Evolutionary conservation across 306 rosid species (phyloP), one percentile per base, ranked within the genome.

Genomic region (Boehmeria nivea): DNA sequence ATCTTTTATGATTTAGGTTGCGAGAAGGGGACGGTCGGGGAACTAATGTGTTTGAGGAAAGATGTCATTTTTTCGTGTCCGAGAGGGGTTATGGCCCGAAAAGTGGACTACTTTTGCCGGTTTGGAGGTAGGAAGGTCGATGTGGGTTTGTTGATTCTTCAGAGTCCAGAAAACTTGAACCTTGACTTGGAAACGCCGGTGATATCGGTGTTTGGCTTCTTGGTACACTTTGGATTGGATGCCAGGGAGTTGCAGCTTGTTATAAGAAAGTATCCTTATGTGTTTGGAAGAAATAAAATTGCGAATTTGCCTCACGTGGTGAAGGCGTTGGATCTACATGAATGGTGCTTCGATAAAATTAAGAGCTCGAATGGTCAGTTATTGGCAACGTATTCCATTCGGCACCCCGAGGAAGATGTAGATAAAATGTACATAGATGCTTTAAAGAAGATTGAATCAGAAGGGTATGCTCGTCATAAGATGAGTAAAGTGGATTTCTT

Each of bases 281-380:
- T 37, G 14, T 59, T 83, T 45, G 95, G 95, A 54, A 79, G 80
- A 45, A 84, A 70, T 38, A 70, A 62, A 42, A 79, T 81, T 84
- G 76, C 58, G 42, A 81, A 87, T 75, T 50, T 87, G 61, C 95
- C 95, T 44, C 57, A 75, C 69, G 63, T 75, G 31, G 69, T 79
- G 83, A 87, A 68, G 60, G 89, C 94, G 62, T 63, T 87, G 81
- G 60, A 78, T 77, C 77, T 87, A 47, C 73, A 68, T 23, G 77
- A 67, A 45, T 87, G 95, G 89, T 85, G 83, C 63, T 74, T 85
- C 24, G 18, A 67, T 49, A 82, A 69, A 70, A 58, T 85, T 24
- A 77, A 70, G 57, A 72, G 64, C 50, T 84, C 83, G 18, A 71
- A 76, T 70, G 57, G 43, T 11, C 59, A 43, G 13, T 80, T 77